A percentile compares a stretch with the other conserved stretches of the same genome.
Evolutionary conservation across 2,329 filamentous ascomycete genomes (phyloP).

Genomic region (Helminthosporium solani): DNA sequence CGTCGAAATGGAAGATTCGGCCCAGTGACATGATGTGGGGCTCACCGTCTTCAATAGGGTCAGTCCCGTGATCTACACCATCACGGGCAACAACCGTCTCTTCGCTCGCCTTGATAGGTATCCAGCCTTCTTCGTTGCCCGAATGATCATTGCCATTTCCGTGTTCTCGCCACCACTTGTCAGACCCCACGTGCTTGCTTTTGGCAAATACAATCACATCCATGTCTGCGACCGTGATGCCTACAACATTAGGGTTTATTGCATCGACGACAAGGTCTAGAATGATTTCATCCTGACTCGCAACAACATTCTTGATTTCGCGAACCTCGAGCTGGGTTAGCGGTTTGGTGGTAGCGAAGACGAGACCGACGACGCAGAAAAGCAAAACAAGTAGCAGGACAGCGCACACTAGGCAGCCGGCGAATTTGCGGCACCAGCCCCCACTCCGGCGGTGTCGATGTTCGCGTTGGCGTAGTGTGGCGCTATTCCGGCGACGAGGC

Average conservation of each 20-base stretch:
- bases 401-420: slow-evolving; percentile 83
- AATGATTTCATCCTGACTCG: slow-evolving; percentile 93
- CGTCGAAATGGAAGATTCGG: slow-evolving; percentile 82
- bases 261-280: slow-evolving; percentile 86
- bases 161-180: slow-evolving; percentile 47
- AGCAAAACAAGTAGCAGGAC: slow-evolving; percentile 79
- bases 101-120: slow-evolving; percentile 16
- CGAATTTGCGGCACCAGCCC: slow-evolving; percentile 70
- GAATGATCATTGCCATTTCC: slow-evolving; percentile 22
- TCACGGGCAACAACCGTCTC: slow-evolving; percentile 10
- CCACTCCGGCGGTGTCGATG: slow-evolving; percentile 57
- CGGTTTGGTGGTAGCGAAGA: slow-evolving; percentile 88
- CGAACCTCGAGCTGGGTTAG: slow-evolving; percentile 75
- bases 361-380: slow-evolving; percentile 81
- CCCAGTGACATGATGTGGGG: slow-evolving; percentile 89
- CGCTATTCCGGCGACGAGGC: slow-evolving; percentile 55
- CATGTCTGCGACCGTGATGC: slow-evolving; percentile 80
- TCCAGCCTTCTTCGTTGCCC: slow-evolving; percentile 29
- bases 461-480: slow-evolving; percentile 69
- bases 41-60: slow-evolving; percentile 64
- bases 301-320: slow-evolving; percentile 84
- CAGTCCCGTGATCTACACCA: slow-evolving; percentile 55
- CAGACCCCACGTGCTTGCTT: slow-evolving; percentile 78
- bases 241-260: slow-evolving; percentile 89
- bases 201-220: slow-evolving; percentile 94